These are phyloP conservation scores for Gaeumannomyces tritici DNA, from an alignment of 2,329 filamentous ascomycete species.

Conservation along the genomic window DNA sequence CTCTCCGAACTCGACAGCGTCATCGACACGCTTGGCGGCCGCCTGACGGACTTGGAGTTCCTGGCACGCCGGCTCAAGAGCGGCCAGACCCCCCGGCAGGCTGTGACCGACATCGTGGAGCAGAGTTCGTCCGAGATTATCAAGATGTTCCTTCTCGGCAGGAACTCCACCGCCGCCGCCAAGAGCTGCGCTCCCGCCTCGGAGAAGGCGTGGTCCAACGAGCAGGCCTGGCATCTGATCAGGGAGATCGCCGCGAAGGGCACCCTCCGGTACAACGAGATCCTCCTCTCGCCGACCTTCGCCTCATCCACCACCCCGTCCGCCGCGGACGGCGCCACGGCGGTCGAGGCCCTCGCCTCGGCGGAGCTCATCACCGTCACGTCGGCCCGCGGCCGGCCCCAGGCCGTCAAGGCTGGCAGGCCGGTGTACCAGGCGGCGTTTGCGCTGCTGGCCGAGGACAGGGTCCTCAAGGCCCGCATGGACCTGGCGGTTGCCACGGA, in stretches of 20 bases:
- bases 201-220: slow-evolving; percentile 55
- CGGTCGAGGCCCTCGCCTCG: slow-evolving; percentile 71
- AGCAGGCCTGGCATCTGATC: slow-evolving; percentile 87
- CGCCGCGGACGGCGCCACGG: slow-evolving; percentile 57
- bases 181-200: slow-evolving; percentile 6
- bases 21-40: slow-evolving; percentile 75
- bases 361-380: slow-evolving; percentile 77
- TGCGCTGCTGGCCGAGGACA: slow-evolving; percentile 57
- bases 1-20: slow-evolving; percentile 68
- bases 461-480: slow-evolving; percentile 63
- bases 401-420: slow-evolving; percentile 67
- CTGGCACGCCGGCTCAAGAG: slow-evolving; percentile 82
- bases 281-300: slow-evolving; percentile 70
- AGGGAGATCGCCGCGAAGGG: slow-evolving; percentile 63
- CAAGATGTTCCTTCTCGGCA: slow-evolving; percentile 77
- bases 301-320: slow-evolving; percentile 39
- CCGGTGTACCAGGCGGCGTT: slow-evolving; percentile 85
- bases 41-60: slow-evolving; percentile 92
- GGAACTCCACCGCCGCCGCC: slow-evolving; percentile 26
- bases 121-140: slow-evolving; percentile 84
- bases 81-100: slow-evolving; percentile 72
- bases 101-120: slow-evolving; percentile 79
- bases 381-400: slow-evolving; percentile 65
- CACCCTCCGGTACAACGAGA: slow-evolving; percentile 72
- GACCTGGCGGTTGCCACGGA: slow-evolving; percentile 62